Evolutionary conservation across 1,284 basidiomycete species (phyloP), one percentile per base, ranked within the genome.

Genomic region (Vanrija sp.): DNA sequence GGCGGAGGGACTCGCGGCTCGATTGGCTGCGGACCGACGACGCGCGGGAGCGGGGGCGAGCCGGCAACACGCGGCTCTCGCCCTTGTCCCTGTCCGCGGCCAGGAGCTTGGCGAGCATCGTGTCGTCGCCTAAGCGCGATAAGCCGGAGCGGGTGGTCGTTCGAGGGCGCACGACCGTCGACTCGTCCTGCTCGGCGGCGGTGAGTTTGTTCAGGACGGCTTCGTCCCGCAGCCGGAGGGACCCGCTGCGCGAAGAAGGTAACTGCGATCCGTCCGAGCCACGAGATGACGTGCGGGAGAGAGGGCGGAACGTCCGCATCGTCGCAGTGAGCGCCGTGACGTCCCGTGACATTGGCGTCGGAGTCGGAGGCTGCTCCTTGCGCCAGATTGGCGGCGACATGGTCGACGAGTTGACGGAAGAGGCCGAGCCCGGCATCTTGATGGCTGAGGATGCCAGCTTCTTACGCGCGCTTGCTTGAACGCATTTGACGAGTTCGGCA

Each of bases 351-450:
- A 55, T 60, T 0, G 61, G 53, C 2, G 56, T 57, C 7, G 61
- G 61, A 4, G 61, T 63, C 1, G 59, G 61, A 4, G 61, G 61
- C 38, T 60, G 51, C 35, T 60, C 54, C 27, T 52, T 53, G 6
- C 49, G 45, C 58, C 58, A 59, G 8, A 39, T 19, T 6, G 44
- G 38, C 1, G 51, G 51, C 2, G 51, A 35, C 0, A 44, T 20
- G 5, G 51, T 49, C 7, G 58, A 59, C 12, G 20, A 3, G 58
- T 54, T 9, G 46, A 42, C 2, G 12, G 31, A 31, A 3, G 31
- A 31, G 6, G 53, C 51, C 0, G 51, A 53, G 6, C 49, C 53
- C 3, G 55, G 61, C 12, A 49, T 41, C 23, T 51, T 44, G 31
- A 47, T 19, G 7, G 27, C 19, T 3, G 47, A 41, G 8, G 41